These are phyloP conservation scores for Candida boleticola DNA, from an alignment of 805 yeast genomes.

Conservation along the genomic window DNA sequence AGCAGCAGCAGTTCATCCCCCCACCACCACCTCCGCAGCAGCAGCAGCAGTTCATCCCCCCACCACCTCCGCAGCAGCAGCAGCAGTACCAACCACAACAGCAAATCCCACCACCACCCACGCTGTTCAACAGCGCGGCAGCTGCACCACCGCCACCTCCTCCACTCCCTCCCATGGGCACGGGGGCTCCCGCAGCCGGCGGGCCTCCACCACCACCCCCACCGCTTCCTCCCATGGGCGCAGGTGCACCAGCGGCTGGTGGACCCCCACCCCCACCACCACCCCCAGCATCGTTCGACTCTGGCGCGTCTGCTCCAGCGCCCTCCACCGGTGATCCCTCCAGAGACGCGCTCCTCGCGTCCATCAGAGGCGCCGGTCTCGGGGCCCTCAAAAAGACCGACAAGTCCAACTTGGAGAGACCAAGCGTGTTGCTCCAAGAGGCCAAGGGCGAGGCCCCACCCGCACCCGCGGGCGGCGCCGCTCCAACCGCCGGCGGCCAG, in stretches of 20 bases:
- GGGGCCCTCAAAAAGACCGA: slow-evolving; percentile 73
- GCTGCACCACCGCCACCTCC: slow-evolving; percentile 26
- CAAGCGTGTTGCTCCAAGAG: slow-evolving; percentile 69
- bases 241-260: slow-evolving; percentile 26
- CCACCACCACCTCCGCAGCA: slow-evolving; percentile 16
- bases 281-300: slow-evolving; percentile 12
- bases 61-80: slow-evolving; percentile 26
- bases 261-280: slow-evolving; percentile 24
- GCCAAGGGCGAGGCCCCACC: slow-evolving; percentile 59
- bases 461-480: slow-evolving; percentile 30
- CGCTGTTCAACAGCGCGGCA: slow-evolving; percentile 9
- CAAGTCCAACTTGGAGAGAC: slow-evolving; percentile 77
- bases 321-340: slow-evolving; percentile 46
- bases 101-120: slow-evolving; percentile 22
- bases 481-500: slow-evolving; percentile 48
- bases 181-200: slow-evolving; percentile 14
- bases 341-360: slow-evolving; percentile 80
- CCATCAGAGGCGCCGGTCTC: slow-evolving; percentile 79
- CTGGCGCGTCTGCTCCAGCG: slow-evolving; percentile 17
- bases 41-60: slow-evolving; percentile 41
- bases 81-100: slow-evolving; percentile 28
- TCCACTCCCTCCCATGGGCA: slow-evolving; percentile 22
- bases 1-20: slow-evolving; percentile 20
- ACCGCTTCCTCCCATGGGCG: slow-evolving; percentile 27
- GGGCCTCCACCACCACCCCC: slow-evolving; percentile 44